Evolutionary conservation across 225 moss, liverwort and hornwort genomes (phyloP), one percentile per base, ranked within the genome.

Genomic region (Climacium dendroides): DNA sequence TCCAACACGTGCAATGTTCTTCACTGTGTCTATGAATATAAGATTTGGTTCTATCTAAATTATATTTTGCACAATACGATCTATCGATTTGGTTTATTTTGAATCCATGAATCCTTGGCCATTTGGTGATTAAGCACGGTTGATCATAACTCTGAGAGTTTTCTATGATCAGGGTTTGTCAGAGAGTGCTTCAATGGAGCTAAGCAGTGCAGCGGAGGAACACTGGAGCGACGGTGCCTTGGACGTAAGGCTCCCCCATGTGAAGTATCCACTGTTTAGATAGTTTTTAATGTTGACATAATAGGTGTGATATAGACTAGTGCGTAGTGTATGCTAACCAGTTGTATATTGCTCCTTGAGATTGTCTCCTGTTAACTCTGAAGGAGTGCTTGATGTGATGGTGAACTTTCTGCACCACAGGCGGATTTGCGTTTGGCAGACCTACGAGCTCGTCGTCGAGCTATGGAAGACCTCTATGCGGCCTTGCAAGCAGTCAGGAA

Each of bases 221-320:
- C 98, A 98, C 86, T 98, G 98, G 98, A 98, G 94, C 82, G 93
- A 95, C 78, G 98, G 98, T 59, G 98, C 96, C 66, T 87, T 98
- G 84, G 96, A 96, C 85, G 98, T 97, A 94, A 59, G 93, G 32
- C 35, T 82, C 50, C 77, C 85, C 78, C 64, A 30, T 89, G 30
- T 66, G 65, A 43, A 64, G 54, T 54, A 30, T 81, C 28, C 54
- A 32, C 22, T 80, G 28, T 84, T 79, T 48, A 22, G 18, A 16
- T 61, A 60, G 41, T 37, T 67, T 28, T 15, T 26, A 9, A 8
- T 18, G 4, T 59, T 50, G 34, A 22, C 50, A 37, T 53, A 25
- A 24, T 55, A 58, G 75, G 48, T 87, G 48, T 75, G 39, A 13
- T 30, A 55, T 83, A n/a, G 47, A 78, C 82, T 65, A 41, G 57